phyloP scores from a whole-genome alignment of 805 yeast species.

The Saturnispora sanitii region DNA sequence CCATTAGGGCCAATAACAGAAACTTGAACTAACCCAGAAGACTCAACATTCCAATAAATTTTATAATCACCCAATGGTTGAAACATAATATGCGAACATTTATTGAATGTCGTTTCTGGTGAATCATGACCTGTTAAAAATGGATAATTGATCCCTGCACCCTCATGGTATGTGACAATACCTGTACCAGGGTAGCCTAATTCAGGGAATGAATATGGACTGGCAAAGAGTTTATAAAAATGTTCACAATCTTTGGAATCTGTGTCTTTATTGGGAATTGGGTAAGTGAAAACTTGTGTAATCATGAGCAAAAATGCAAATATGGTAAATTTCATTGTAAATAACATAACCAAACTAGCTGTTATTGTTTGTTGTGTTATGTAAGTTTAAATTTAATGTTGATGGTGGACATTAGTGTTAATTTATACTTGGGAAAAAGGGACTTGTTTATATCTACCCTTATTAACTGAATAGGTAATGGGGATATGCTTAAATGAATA shows the following conservation, averaged over 20 bases:
- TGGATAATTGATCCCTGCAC: constrained; percentile 37
- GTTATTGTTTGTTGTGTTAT: no score
- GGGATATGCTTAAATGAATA: no score
- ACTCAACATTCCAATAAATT: background rate
- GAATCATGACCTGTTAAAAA: constrained; percentile 21
- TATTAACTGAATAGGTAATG: no score
- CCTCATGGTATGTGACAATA: constrained; percentile 32
- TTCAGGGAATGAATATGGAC: background rate
- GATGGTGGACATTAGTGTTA: no score
- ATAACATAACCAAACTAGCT: no score
- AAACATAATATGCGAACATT: constrained; percentile 1
- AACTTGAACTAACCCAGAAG: constrained; percentile 5
- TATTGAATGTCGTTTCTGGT: constrained; percentile 11
- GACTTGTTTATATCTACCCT: no score
- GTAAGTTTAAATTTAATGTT: no score
- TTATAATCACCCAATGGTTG: background rate
- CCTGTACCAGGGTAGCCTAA: constrained; percentile 9
- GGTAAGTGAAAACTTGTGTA: no score
- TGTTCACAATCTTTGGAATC: background rate
- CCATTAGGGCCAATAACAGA: constrained; percentile 8
- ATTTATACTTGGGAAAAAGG: no score
- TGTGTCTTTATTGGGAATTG: no score
- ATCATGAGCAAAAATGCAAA: no score
- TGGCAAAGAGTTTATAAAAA: background rate
- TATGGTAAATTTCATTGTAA: no score